Base-by-base conservation (phyloP, 495 filamentous ascomycete genomes). In the Neurospora sublineolata region DNA sequence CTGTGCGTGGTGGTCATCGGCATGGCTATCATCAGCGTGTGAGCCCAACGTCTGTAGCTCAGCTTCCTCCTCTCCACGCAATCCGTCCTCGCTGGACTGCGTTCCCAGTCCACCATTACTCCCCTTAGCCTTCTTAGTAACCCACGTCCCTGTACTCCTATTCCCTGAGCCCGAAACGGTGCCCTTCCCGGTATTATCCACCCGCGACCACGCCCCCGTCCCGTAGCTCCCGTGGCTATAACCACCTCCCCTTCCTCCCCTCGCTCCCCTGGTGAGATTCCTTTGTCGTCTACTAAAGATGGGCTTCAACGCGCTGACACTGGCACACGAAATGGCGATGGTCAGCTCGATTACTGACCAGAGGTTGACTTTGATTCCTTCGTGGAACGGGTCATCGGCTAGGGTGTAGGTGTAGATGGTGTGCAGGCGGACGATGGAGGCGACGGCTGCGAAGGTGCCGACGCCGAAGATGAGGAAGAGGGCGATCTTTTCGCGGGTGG, bases 321-420 rank as follows among this genome's bases (percentile, higher is more conserved):
- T 46, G 81, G 85, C 84, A 71, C 86, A 87, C 11, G 84, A 72
- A 44, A 88, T 85, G 1, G 81, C 85, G 30, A 84, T 74, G 14
- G 84, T 84, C 42, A 86, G 80, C 69, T 88, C 86, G 70, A 87
- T 80, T 14, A 84, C 81, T 46, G 82, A 85, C 81, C 85, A 87
- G 27, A 82, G 60, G 46, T 79, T 79, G 1, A 73, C 73, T 23
- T 77, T 72, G 71, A 82, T 78, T 67, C 72, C 75, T 69, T 80
- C 77, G 68, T 73, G 68, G 39, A 79, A 79, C 30, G 80, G 80
- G 69, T 78, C 81, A 68, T 71, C 44, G 67, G 75, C 76, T 30
- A 74, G 60, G 36, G 80, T 80, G 78, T 76, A 82, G 70, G 75
- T 79, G 70, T 71, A 77, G 39, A 75, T 80, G 72, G 77, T 80